phyloP scores from a whole-genome alignment of 2,329 filamentous ascomycete species.

The Westerdykella ornata region DNA sequence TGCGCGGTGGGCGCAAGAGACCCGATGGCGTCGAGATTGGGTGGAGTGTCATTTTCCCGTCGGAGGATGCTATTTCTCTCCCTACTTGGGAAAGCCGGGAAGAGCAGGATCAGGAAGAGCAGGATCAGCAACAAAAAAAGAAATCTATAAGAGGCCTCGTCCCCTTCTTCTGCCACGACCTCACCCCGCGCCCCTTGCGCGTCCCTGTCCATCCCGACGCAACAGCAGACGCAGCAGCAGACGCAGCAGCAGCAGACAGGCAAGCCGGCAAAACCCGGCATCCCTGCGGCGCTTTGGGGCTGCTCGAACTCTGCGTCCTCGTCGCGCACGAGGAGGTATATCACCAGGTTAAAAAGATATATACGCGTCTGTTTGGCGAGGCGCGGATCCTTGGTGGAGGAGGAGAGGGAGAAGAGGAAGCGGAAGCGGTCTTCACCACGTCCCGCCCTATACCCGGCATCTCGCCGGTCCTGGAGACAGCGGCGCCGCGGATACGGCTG shows the following conservation, averaged over 20 bases:
- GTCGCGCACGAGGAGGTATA: constrained; percentile 14
- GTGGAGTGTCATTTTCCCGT: constrained; percentile 52
- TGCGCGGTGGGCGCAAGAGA: constrained; percentile 48
- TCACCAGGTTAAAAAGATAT: constrained; percentile 10
- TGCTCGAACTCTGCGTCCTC: constrained; percentile 23
- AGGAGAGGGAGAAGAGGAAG: not conserved
- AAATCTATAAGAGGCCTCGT: constrained; percentile 42
- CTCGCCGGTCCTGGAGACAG: too few species aligned
- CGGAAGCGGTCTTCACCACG: too few species aligned
- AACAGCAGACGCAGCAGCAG: too few species aligned
- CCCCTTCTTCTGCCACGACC: constrained; percentile 58
- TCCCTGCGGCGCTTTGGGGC: constrained; percentile 47
- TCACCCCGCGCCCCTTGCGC: constrained; percentile 50
- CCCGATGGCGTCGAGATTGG: constrained; percentile 52
- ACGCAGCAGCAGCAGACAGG: too few species aligned
- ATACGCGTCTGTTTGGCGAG: constrained; percentile 15
- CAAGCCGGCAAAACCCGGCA: constrained; percentile 45
- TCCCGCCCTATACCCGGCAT: too few species aligned
- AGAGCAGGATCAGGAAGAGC: too few species aligned
- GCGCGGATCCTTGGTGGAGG: too few species aligned
- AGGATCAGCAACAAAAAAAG: too few species aligned
- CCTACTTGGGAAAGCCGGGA: constrained; percentile 31
- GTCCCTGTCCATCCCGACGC: constrained; percentile 46
- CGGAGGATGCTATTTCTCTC: too few species aligned
- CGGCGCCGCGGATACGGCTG: constrained; percentile 12